Conservation (phyloP, 1,284 basidiomycete species). For the Ustilago bromivora region DNA sequence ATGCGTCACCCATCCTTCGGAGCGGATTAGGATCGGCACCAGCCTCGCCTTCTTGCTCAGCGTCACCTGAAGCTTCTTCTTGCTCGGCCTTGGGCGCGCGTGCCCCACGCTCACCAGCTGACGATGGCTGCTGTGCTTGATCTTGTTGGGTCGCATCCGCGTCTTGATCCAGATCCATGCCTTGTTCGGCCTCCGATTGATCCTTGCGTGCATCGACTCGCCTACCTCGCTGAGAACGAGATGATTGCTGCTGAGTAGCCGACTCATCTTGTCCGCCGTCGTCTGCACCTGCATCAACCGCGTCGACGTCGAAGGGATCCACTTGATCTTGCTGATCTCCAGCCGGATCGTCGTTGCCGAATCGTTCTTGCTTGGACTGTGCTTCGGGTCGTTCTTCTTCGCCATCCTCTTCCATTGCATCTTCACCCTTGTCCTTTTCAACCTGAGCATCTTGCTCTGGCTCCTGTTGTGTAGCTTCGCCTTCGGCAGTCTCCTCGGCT, state of each 20-base stretch:
- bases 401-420: conserved; percentile 49
- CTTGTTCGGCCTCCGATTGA: conserved; percentile 60
- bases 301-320: conserved; percentile 42
- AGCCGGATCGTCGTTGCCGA: conserved; percentile 15
- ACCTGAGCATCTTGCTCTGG: conserved; percentile 44
- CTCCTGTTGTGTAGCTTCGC: conserved; percentile 32
- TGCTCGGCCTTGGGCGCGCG: conserved; percentile 25
- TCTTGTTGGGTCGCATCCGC: conserved; percentile 68
- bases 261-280: conserved; percentile 48
- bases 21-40: conserved; percentile 74
- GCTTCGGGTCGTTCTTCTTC: conserved; percentile 35
- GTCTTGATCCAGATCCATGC: conserved; percentile 56
- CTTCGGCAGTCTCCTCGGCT: conserved; percentile 66
- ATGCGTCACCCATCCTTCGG: conserved; percentile 85
- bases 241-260: conserved; percentile 49
- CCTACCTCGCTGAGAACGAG: conserved; percentile 42
- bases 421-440: conserved; percentile 50
- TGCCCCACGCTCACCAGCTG: conserved; percentile 27
- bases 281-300: conserved; percentile 46
- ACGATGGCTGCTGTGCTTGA: conserved; percentile 55
- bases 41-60: conserved; percentile 48
- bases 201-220: conserved; percentile 42
- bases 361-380: conserved; percentile 18
- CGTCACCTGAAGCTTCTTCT: conserved; percentile 29
- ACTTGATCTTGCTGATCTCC: conserved; percentile 22